Conservation (phyloP, 2,329 filamentous ascomycete genomes). For the Aspergillus tamarii region DNA sequence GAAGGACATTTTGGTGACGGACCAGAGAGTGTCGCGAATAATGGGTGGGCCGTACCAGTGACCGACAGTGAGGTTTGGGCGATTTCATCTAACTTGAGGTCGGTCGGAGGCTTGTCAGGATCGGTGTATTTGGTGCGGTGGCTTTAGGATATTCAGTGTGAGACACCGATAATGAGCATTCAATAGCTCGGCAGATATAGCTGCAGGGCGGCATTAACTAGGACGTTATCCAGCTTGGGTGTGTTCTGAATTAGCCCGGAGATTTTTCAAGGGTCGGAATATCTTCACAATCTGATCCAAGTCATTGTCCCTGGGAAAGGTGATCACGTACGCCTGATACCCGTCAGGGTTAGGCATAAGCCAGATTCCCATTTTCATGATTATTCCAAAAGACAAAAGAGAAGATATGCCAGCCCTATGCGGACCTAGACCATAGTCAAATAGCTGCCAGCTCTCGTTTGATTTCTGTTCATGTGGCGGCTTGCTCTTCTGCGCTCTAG, state of each 20-base stretch:
- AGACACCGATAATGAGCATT: neutral
- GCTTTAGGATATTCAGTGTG: neutral
- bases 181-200: neutral
- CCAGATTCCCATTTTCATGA: constrained; percentile 59
- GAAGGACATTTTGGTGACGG: constrained; percentile 50
- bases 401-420: constrained; percentile 52
- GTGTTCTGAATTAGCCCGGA: constrained; percentile 52
- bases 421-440: constrained; percentile 47
- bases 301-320: constrained; percentile 54
- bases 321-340: constrained; percentile 50
- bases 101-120: constrained; percentile 37
- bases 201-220: constrained; percentile 45
- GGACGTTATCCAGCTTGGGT: constrained; percentile 49
- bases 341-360: constrained; percentile 58
- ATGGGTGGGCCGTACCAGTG: constrained; percentile 47
- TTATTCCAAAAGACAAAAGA: constrained; percentile 57
- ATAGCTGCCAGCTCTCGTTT: constrained; percentile 48
- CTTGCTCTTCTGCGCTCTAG: neutral
- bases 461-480: neutral
- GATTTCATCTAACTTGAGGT: constrained; percentile 47
- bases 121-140: constrained; percentile 20
- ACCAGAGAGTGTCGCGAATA: constrained; percentile 37
- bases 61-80: constrained; percentile 47
- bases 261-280: constrained; percentile 36
- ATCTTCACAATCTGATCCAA: constrained; percentile 46